A percentile compares a stretch with the other conserved stretches of the same genome.
phyloP scores from a whole-genome alignment of 1,284 basidiomycete species.

The Malassezia brasiliensis region DNA sequence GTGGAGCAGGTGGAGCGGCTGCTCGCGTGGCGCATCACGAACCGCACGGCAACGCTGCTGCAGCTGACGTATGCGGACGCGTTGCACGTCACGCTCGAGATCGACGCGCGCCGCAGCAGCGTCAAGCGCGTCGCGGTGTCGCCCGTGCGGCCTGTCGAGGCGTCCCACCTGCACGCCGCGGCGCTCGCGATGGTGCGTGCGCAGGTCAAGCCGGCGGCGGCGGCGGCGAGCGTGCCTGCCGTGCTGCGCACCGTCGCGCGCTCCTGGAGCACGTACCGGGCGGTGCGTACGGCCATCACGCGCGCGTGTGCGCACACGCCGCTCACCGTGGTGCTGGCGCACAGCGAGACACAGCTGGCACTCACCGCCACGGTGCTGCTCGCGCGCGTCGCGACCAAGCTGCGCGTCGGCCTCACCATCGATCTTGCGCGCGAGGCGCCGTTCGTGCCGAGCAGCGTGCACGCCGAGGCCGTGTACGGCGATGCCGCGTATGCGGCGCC shows the following conservation, averaged over 20 bases:
- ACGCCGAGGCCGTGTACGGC: constrained; percentile 30
- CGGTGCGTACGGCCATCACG: constrained; percentile 27
- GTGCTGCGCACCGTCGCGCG: constrained; percentile 25
- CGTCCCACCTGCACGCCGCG: constrained; percentile 5
- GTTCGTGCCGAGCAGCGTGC: constrained; percentile 21
- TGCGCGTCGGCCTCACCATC: constrained; percentile 22
- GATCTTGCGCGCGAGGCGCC: constrained; percentile 23
- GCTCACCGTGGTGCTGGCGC: constrained; percentile 13
- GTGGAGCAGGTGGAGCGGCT: constrained; percentile 35
- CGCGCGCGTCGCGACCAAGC: constrained; percentile 24
- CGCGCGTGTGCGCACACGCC: constrained; percentile 29
- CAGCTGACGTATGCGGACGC: constrained; percentile 27
- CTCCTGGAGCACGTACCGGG: constrained; percentile 24
- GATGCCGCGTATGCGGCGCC: constrained; percentile 18
- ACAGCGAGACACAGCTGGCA: constrained; percentile 22
- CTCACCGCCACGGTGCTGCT: constrained; percentile 24
- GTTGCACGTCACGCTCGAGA: constrained; percentile 27
- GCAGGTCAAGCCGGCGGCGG: constrained; percentile 17
- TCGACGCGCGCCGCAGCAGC: constrained; percentile 20
- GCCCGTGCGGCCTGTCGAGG: constrained; percentile 4
- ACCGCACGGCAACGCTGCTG: constrained; percentile 16
- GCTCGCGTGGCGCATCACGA: constrained; percentile 27
- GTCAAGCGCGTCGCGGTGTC: constrained; percentile 26
- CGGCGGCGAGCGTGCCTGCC: constrained; percentile 9
- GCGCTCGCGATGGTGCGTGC: constrained; percentile 13